These are phyloP conservation scores for Iberis pinnata DNA, from an alignment of 345 rosid genomes.

Conservation along the genomic window DNA sequence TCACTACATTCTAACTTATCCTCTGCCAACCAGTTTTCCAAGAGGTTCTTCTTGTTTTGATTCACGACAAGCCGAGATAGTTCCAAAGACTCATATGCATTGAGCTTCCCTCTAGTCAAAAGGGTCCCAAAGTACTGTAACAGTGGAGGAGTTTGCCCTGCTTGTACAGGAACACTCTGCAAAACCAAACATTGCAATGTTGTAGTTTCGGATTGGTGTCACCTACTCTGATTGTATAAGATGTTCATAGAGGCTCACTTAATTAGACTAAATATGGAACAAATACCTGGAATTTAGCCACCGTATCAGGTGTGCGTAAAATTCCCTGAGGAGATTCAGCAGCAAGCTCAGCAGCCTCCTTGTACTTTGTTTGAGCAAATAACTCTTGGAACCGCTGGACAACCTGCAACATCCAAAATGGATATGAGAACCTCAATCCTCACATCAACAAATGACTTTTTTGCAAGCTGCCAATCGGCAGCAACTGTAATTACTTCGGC, in stretches of 20 bases:
- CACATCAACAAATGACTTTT: background rate
- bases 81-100: constrained; percentile 94
- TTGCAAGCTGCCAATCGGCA: background rate
- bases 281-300: constrained; percentile 93
- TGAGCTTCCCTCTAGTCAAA: constrained; percentile 93
- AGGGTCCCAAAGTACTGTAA: constrained; percentile 99
- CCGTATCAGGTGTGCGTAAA: constrained; percentile 97
- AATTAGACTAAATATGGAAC: constrained; percentile 17
- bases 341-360: constrained; percentile 99
- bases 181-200: constrained; percentile 10
- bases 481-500: constrained; percentile 5
- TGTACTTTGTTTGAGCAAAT: constrained; percentile 97
- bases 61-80: constrained; percentile 97
- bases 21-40: constrained; percentile 99
- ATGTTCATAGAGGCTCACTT: constrained; percentile 1
- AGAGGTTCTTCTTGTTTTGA: constrained; percentile 97
- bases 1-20: constrained; percentile 98
- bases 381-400: constrained; percentile 98
- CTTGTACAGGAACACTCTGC: constrained; percentile 98
- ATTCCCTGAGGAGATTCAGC: constrained; percentile 99
- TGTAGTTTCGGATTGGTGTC: constrained; percentile 17
- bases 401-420: constrained; percentile 52
- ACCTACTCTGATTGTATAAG: background rate
- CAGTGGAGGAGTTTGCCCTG: constrained; percentile 98
- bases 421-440: constrained; percentile 8